Evolutionary conservation across 352 stramenopile genomes (phyloP), one percentile per base, ranked within the genome.

Genomic region (Pythium scleroteichum): DNA sequence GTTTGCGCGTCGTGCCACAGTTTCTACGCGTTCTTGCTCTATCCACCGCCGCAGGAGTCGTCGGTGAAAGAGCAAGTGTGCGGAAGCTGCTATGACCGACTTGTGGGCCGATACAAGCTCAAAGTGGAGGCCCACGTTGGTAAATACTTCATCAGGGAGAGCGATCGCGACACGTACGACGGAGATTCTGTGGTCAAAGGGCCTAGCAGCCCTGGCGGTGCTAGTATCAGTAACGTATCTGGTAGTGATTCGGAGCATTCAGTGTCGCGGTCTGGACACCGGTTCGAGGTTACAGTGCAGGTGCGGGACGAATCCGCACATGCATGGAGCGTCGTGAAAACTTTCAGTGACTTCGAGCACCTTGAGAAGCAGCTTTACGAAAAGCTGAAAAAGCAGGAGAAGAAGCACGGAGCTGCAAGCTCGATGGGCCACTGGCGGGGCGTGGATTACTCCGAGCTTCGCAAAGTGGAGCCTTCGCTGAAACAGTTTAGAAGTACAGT

Each of bases 351-450:
- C 51, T 90, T 93, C 59, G 79, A 88, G 40, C 55, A 72, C 12
- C 66, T 93, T 2, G 83, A 90, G 61, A 90, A 90, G 42, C 58
- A 78, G 39, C 69, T 93, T 44, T 20, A 58, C 45, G 81, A 90
- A 8, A 90, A 88, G 64, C 56, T 85, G 0, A 79, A 78, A 59
- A 78, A 82, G 69, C 83, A 93, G 66, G 79, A 91, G 55, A 87
- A 89, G 57, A 85, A 82, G 54, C 73, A 78, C 47, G 78, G 76
- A 4, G 40, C 67, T 2, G 75, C 62, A 10, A 48, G 5, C n/a
- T 42, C 23, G 3, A 77, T 66, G 29, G 69, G 70, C 29, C 83
- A 93, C 68, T 89, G 74, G 70, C 83, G 78, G 23, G 83, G 81
- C 32, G 70, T 93, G 8, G 83, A 93, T 69, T 93, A 91, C 61